These are phyloP conservation scores for Pseudogymnoascus sp. DNA, from an alignment of 2,329 filamentous ascomycete genomes.

Conservation along the genomic window DNA sequence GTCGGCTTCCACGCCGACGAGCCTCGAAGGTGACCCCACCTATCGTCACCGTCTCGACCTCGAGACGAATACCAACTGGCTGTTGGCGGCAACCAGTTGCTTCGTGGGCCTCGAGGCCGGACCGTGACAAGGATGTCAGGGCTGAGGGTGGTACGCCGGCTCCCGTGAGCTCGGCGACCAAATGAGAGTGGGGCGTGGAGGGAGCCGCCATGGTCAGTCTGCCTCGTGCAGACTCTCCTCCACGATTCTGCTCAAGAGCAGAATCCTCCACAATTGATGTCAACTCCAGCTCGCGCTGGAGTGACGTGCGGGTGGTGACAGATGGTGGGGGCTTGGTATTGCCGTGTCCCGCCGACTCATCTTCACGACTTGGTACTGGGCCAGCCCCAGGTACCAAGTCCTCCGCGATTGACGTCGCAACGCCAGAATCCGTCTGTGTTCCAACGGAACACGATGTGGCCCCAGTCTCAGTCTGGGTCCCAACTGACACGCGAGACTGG, in stretches of 20 bases:
- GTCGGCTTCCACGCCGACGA: constrained; percentile 2
- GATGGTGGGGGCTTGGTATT: neutral
- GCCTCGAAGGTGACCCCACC: constrained; percentile 14
- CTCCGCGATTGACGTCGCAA: constrained; percentile 1
- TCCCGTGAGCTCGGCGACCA: neutral
- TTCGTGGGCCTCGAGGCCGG: constrained; percentile 1
- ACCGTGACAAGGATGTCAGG: constrained; percentile 1
- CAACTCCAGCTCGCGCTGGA: constrained; percentile 7
- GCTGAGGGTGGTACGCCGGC: constrained; percentile 1
- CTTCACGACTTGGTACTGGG: neutral
- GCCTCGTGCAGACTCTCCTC: neutral
- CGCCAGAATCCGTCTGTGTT: neutral
- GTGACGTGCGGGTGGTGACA: constrained; percentile 4
- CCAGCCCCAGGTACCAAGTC: neutral
- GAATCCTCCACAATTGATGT: constrained; percentile 4
- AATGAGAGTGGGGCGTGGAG: neutral
- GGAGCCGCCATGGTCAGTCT: constrained; percentile 3
- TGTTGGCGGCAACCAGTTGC: neutral
- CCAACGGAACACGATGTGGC: neutral
- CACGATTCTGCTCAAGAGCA: neutral
- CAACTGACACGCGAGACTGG: neutral
- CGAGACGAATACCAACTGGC: neutral
- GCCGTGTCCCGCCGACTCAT: neutral
- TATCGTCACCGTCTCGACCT: constrained; percentile 8
- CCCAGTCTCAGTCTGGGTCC: neutral